These are phyloP conservation scores for Haplosporangium sp. DNA, from an alignment of 371 early-diverging fungal species.

Conservation along the genomic window DNA sequence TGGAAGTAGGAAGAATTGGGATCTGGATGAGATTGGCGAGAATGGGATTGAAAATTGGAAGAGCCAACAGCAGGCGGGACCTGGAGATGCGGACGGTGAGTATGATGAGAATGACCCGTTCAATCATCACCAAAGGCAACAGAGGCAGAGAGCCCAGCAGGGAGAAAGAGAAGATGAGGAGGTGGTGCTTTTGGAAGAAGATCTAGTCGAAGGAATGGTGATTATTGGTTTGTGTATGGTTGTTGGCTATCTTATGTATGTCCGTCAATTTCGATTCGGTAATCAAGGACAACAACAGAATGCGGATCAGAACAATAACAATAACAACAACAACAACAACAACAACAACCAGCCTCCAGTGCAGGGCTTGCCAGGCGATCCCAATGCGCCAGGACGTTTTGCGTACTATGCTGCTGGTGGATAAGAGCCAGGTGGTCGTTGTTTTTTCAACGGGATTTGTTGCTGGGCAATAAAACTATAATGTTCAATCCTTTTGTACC, in stretches of 20 bases:
- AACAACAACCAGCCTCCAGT: conserved; percentile 13
- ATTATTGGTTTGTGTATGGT: conserved; percentile 66
- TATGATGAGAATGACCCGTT: conserved; percentile 24
- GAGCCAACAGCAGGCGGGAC: conserved; percentile 23
- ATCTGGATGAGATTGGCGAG: conserved; percentile 28
- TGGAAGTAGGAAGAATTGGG: conserved; percentile 22
- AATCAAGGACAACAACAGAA: conserved; percentile 25
- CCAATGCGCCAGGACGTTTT: conserved; percentile 38
- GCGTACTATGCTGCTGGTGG: conserved; percentile 50
- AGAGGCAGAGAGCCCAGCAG: too few relatives aligned
- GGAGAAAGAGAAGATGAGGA: conserved; percentile 53
- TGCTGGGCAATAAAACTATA: too few relatives aligned
- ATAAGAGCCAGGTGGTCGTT: too few relatives aligned
- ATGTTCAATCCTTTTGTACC: not conserved
- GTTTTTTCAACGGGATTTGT: too few relatives aligned
- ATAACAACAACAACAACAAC: conserved; percentile 24
- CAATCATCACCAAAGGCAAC: conserved; percentile 17
- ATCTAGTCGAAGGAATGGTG: conserved; percentile 65
- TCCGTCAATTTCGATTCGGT: conserved; percentile 69
- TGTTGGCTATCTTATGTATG: conserved; percentile 73
- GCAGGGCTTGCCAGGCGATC: conserved; percentile 41
- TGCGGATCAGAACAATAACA: conserved; percentile 20
- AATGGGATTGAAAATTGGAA: conserved; percentile 37
- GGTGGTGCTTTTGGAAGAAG: conserved; percentile 61
- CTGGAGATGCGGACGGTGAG: conserved; percentile 10